A percentile compares a stretch with the other conserved stretches of the same genome.
phyloP scores from a whole-genome alignment of 2,329 filamentous ascomycete genomes.

The Ophiostoma tasmaniense region DNA sequence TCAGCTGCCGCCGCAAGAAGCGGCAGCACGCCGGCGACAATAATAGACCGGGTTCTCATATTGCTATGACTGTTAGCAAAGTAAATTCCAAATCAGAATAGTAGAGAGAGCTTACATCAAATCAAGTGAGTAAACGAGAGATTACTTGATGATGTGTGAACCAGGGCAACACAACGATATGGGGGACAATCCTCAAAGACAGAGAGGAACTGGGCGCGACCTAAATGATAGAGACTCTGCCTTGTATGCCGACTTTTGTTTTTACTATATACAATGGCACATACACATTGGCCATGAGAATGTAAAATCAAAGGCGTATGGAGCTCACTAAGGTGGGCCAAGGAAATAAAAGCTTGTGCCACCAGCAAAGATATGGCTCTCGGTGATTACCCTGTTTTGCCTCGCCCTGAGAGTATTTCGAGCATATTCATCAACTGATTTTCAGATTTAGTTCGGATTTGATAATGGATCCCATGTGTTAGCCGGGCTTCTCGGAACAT shows the following conservation, averaged over 20 bases:
- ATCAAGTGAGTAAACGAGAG: slow-evolving; percentile 1
- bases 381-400: not conserved
- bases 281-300: not conserved
- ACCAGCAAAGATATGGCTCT: not conserved
- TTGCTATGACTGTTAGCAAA: not conserved
- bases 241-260: not conserved
- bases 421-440: not conserved
- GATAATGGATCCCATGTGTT: not conserved
- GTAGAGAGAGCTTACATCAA: not conserved
- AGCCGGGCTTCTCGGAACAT: not conserved
- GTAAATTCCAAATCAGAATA: not conserved
- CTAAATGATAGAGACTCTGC: not conserved
- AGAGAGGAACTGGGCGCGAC: not conserved
- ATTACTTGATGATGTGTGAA: not conserved
- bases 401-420: not conserved
- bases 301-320: not conserved
- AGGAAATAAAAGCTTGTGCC: no score
- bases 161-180: not conserved
- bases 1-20: not conserved
- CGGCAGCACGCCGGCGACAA: not conserved
- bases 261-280: not conserved
- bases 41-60: not conserved
- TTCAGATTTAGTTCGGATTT: not conserved
- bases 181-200: not conserved
- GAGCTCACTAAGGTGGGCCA: not conserved